Conservation (phyloP, 2,329 filamentous ascomycete genomes). For the Cladosporium sp. region DNA sequence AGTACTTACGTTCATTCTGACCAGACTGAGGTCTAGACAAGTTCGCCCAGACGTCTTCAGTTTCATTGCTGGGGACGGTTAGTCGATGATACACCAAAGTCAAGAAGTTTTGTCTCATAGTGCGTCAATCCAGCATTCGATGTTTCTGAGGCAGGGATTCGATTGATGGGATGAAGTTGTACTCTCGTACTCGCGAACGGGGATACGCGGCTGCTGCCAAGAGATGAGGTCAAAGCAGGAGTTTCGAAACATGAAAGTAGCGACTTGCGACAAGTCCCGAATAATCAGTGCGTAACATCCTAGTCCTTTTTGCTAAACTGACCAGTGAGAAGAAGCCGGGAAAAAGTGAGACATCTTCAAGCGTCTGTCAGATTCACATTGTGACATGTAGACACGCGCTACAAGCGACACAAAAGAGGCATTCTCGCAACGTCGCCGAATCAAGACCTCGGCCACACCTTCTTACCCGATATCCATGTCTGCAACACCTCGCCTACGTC, state of each 20-base stretch:
- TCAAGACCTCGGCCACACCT: conserved; percentile 38
- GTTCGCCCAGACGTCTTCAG: not conserved
- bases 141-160: not conserved
- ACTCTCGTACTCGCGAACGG: too few species aligned
- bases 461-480: conserved; percentile 46
- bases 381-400: too few species aligned
- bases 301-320: too few species aligned
- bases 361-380: too few species aligned
- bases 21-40: not conserved
- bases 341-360: too few species aligned
- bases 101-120: not conserved
- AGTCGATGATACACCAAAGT: too few species aligned
- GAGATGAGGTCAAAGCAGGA: not conserved
- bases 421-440: too few species aligned
- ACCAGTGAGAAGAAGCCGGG: too few species aligned
- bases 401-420: too few species aligned
- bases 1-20: not conserved
- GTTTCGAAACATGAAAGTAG: too few species aligned
- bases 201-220: not conserved
- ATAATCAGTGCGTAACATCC: too few species aligned
- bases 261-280: too few species aligned
- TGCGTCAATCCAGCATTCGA: not conserved
- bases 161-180: not conserved
- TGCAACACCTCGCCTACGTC: conserved; percentile 45
- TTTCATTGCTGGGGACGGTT: not conserved